Evolutionary conservation across 148 eudicot species (phyloP).

Genomic region (Camellia japonica): DNA sequence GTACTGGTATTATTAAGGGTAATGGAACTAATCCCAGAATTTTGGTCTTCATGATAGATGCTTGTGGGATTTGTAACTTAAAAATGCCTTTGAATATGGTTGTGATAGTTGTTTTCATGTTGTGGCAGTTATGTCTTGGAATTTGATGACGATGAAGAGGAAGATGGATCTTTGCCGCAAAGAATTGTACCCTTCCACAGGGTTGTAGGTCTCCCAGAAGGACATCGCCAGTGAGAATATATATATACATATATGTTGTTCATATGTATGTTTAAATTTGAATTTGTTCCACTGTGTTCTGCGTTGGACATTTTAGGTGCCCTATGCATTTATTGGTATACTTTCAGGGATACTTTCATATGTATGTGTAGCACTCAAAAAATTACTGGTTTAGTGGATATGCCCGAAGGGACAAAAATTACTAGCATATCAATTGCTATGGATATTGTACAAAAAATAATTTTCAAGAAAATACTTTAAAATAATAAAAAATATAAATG

Average conservation of each 20-base stretch:
- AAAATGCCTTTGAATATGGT: neutral
- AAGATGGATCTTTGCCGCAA: conserved; percentile 90
- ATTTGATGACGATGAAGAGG: conserved; percentile 93
- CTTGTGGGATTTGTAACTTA: neutral
- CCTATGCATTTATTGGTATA: neutral
- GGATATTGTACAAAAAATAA: too few species aligned
- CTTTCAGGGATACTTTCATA: neutral
- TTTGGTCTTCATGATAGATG: neutral
- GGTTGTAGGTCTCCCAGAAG: conserved; percentile 84
- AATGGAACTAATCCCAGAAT: neutral
- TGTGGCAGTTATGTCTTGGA: conserved; percentile 60
- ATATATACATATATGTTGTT: neutral
- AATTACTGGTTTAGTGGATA: too few species aligned
- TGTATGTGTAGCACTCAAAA: too few species aligned
- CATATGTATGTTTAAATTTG: neutral
- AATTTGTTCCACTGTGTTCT: neutral
- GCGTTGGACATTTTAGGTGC: neutral
- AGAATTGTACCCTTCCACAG: conserved; percentile 73
- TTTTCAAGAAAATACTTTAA: too few species aligned
- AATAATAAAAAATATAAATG: too few species aligned
- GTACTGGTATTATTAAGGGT: neutral
- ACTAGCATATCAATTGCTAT: too few species aligned
- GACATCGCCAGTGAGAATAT: conserved; percentile 64
- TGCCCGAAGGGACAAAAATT: too few species aligned
- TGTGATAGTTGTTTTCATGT: neutral